Evolutionary conservation across 192 early-diverging fungal genomes (phyloP).

Genomic region (Polychytrium aggregatum): DNA sequence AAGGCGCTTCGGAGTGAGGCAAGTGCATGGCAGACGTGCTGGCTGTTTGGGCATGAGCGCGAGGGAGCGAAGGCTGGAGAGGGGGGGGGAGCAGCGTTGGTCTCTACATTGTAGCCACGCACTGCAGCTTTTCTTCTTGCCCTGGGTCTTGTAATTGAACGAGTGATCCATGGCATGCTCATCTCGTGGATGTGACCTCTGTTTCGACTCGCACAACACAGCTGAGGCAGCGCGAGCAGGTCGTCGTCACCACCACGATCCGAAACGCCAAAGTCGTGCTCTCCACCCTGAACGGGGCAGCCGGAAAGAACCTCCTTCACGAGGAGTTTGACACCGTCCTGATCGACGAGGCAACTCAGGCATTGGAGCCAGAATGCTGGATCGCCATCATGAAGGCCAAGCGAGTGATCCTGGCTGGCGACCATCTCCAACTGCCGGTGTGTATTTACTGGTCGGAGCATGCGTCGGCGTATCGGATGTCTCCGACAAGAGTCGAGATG

Average conservation of each 20-base stretch:
- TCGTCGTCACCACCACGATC: slow-evolving; percentile 49
- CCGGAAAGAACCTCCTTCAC: slow-evolving; percentile 30
- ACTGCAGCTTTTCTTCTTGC: no score
- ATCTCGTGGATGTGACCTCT: no score
- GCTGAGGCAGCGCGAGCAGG: slow-evolving; percentile 53
- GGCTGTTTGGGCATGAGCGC: no score
- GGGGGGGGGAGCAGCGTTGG: not conserved
- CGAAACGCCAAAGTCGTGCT: slow-evolving; percentile 56
- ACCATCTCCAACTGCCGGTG: slow-evolving; percentile 73
- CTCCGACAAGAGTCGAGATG: no score
- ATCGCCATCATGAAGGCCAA: slow-evolving; percentile 67
- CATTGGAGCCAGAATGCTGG: slow-evolving; percentile 70
- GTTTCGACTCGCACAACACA: no score
- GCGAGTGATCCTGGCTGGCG: slow-evolving; percentile 73
- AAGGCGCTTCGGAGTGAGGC: slow-evolving; percentile 54
- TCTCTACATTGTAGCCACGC: not conserved
- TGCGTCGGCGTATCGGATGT: no score
- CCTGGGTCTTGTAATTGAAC: no score
- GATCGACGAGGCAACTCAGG: slow-evolving; percentile 86
- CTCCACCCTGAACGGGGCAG: slow-evolving; percentile 67
- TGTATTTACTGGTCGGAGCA: slow-evolving; percentile 4
- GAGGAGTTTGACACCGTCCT: slow-evolving; percentile 71
- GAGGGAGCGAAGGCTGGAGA: no score
- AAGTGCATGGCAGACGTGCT: no score
- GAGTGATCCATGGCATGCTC: no score